These are phyloP conservation scores for Capsella rubella DNA, from an alignment of 441 rosid species.

Conservation along the genomic window DNA sequence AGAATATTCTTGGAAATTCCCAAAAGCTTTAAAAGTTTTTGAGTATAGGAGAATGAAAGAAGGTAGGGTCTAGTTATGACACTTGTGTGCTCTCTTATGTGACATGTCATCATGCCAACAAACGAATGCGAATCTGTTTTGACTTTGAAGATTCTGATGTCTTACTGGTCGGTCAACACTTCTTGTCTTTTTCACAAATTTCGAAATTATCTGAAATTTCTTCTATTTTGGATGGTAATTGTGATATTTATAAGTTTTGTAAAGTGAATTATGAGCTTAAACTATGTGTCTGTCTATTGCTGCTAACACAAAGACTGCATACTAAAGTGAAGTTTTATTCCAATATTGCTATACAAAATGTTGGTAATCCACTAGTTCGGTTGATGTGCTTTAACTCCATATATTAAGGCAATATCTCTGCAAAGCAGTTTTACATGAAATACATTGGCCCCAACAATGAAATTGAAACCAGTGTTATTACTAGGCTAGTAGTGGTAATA, in stretches of 20 bases:
- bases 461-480: too few relatives aligned
- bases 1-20: not conserved
- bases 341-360: too few relatives aligned
- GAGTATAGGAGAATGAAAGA: not conserved
- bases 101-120: constrained; percentile 36
- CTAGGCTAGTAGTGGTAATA: not conserved
- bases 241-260: too few relatives aligned
- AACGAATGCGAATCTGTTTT: constrained; percentile 26
- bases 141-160: constrained; percentile 38
- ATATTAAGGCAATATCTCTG: too few relatives aligned
- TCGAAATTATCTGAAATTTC: not conserved
- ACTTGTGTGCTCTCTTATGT: constrained; percentile 12
- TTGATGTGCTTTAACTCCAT: too few relatives aligned
- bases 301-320: too few relatives aligned
- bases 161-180: constrained; percentile 22
- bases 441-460: too few relatives aligned
- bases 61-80: not conserved
- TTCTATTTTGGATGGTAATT: not conserved
- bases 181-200: not conserved
- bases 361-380: too few relatives aligned
- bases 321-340: too few relatives aligned
- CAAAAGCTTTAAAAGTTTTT: not conserved
- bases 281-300: too few relatives aligned
- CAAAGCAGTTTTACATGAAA: too few relatives aligned
- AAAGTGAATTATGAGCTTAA: too few relatives aligned